phyloP scores from a whole-genome alignment of 495 filamentous ascomycete species.

The Hyaloscypha finlandica region DNA sequence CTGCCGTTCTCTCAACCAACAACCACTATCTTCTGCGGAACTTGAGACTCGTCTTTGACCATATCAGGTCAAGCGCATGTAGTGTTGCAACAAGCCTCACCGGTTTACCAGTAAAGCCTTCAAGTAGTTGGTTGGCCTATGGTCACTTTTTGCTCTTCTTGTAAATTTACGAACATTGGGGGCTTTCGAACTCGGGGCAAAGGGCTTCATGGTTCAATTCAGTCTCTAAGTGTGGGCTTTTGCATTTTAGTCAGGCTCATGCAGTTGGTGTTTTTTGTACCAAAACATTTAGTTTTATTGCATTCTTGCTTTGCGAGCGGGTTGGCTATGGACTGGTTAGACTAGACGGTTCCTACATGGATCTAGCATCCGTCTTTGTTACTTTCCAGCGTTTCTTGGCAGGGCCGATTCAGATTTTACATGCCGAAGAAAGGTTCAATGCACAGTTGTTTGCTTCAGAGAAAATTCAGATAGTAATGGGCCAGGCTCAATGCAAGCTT shows the following conservation, averaged over 20 bases:
- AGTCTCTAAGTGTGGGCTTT: conserved; percentile 7
- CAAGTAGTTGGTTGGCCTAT: conserved; percentile 31
- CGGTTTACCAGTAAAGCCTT: conserved; percentile 22
- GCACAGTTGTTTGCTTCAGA: conserved; percentile 19
- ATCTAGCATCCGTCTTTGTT: conserved; percentile 4
- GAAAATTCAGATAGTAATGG: conserved; percentile 26
- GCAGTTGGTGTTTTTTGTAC: conserved; percentile 22
- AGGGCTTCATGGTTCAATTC: conserved; percentile 14
- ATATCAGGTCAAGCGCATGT: conserved; percentile 5
- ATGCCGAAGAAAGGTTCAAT: conserved; percentile 5
- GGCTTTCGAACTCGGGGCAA: not conserved
- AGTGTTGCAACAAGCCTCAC: conserved; percentile 23
- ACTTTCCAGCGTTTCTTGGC: not conserved
- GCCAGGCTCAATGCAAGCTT: conserved; percentile 26
- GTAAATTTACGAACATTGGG: conserved; percentile 12
- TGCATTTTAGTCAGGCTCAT: conserved; percentile 7
- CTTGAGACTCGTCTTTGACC: not conserved
- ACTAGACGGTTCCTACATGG: conserved; percentile 8
- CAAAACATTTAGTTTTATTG: conserved; percentile 14
- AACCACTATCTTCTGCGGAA: not conserved
- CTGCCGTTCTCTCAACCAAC: not conserved
- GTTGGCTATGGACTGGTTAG: conserved; percentile 18
- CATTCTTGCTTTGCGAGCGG: conserved; percentile 15
- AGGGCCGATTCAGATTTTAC: conserved; percentile 1
- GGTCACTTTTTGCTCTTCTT: conserved; percentile 10